Percentiles rank a stretch among this genome's conserved stretches.
Evolutionary conservation across 352 stramenopile genomes (phyloP).

Genomic region (Globisporangium cylindrosporum): DNA sequence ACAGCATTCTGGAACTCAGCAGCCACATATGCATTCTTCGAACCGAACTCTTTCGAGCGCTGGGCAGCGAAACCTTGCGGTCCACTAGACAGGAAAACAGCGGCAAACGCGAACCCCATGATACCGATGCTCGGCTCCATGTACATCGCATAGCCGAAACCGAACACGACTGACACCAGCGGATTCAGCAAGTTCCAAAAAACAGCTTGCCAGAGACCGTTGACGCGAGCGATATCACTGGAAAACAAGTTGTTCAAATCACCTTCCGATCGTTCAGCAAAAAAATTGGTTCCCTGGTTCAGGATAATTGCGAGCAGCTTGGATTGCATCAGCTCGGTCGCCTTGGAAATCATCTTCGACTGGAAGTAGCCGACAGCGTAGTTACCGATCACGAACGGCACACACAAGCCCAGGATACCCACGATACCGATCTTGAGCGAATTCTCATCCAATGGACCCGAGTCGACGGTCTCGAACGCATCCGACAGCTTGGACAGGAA

Average conservation of each 20-base stretch:
- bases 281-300: constrained; percentile 77
- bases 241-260: constrained; percentile 89
- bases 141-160: constrained; percentile 81
- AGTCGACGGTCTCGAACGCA: constrained; percentile 56
- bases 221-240: constrained; percentile 83
- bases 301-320: constrained; percentile 78
- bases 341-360: constrained; percentile 90
- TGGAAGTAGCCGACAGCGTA: constrained; percentile 88
- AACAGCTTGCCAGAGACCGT: constrained; percentile 81
- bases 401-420: constrained; percentile 67
- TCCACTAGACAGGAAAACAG: constrained; percentile 75
- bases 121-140: constrained; percentile 81
- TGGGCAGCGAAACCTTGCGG: constrained; percentile 81
- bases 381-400: constrained; percentile 85
- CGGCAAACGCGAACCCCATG: constrained; percentile 83
- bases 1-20: constrained; percentile 87
- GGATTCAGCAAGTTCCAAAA: constrained; percentile 89
- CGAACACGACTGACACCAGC: constrained; percentile 72
- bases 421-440: constrained; percentile 72
- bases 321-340: constrained; percentile 73
- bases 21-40: constrained; percentile 85
- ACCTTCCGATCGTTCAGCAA: constrained; percentile 79
- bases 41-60: constrained; percentile 84
- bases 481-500: constrained; percentile 74
- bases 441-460: constrained; percentile 32